A percentile compares a stretch with the other conserved stretches of the same genome.
Conservation (phyloP, 371 early-diverging fungal species). For the Circinella minor region DNA sequence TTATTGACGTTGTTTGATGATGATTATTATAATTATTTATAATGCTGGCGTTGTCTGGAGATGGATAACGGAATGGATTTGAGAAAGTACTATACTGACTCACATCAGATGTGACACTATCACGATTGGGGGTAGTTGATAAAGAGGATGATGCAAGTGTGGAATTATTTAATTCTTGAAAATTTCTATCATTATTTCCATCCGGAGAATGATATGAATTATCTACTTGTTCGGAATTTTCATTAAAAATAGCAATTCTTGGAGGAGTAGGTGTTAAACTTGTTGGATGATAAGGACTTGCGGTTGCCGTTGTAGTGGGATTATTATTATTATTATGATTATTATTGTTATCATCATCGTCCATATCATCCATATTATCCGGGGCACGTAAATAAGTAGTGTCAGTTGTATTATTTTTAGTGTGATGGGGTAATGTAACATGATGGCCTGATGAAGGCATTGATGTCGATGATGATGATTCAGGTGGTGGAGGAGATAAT, state of each 20-base stretch:
- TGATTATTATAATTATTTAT: not conserved
- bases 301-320: too few species aligned
- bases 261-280: slow-evolving; percentile 2
- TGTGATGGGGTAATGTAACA: not conserved
- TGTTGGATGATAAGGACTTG: not conserved
- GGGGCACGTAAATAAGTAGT: not conserved
- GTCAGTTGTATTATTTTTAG: not conserved
- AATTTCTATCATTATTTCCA: too few species aligned
- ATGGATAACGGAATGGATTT: slow-evolving; percentile 11
- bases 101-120: slow-evolving; percentile 16
- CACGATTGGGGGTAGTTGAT: not conserved
- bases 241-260: not conserved
- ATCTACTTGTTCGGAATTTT: slow-evolving; percentile 4
- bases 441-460: not conserved
- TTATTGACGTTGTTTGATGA: not conserved
- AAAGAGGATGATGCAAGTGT: too few species aligned
- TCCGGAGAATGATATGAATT: not conserved
- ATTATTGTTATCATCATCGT: not conserved
- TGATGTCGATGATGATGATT: not conserved
- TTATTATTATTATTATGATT: not conserved
- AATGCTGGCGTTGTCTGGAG: not conserved
- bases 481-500: not conserved
- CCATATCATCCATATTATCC: too few species aligned
- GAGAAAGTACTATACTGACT: slow-evolving; percentile 21
- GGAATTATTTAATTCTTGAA: too few species aligned